These are phyloP conservation scores for Agarophyton chilense DNA, from an alignment of 23 red algal species.

Conservation along the genomic window DNA sequence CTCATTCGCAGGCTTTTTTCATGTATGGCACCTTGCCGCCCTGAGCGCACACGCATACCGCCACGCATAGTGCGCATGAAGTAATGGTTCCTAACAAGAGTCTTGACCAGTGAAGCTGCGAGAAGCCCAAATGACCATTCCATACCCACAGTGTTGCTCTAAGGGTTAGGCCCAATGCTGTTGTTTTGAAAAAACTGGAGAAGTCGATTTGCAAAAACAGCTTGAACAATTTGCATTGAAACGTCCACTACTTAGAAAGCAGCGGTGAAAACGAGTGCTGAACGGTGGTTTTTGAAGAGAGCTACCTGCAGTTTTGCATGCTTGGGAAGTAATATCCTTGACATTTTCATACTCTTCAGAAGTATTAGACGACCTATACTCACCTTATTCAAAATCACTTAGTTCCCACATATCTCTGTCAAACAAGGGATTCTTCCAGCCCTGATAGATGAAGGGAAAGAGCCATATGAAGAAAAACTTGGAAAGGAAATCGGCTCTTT, in stretches of 20 bases:
- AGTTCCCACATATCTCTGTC: constrained; percentile 86
- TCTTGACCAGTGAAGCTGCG: constrained; percentile 58
- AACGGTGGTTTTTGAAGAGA: too few relatives aligned
- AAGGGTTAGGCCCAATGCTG: neutral
- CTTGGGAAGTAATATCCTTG: too few relatives aligned
- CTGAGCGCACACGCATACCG: constrained; percentile 82
- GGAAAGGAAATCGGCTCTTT: constrained; percentile 24
- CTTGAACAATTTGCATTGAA: constrained; percentile 53
- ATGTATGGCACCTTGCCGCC: constrained; percentile 74
- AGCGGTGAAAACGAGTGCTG: constrained; percentile 36
- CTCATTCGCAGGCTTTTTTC: too few relatives aligned
- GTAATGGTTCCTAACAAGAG: too few relatives aligned
- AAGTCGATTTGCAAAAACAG: too few relatives aligned
- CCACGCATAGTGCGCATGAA: constrained; percentile 75
- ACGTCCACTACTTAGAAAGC: constrained; percentile 78
- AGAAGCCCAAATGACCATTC: constrained; percentile 74
- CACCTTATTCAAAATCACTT: constrained; percentile 24
- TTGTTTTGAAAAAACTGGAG: constrained; percentile 41
- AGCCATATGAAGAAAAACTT: too few relatives aligned
- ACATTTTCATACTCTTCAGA: too few relatives aligned
- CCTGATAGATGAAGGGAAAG: too few relatives aligned
- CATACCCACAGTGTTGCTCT: constrained; percentile 5
- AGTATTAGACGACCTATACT: neutral
- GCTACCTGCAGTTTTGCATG: too few relatives aligned
- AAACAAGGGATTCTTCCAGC: constrained; percentile 47